Evolutionary conservation across 2,329 filamentous ascomycete species (phyloP).

Genomic region (Fusarium armeniacum): DNA sequence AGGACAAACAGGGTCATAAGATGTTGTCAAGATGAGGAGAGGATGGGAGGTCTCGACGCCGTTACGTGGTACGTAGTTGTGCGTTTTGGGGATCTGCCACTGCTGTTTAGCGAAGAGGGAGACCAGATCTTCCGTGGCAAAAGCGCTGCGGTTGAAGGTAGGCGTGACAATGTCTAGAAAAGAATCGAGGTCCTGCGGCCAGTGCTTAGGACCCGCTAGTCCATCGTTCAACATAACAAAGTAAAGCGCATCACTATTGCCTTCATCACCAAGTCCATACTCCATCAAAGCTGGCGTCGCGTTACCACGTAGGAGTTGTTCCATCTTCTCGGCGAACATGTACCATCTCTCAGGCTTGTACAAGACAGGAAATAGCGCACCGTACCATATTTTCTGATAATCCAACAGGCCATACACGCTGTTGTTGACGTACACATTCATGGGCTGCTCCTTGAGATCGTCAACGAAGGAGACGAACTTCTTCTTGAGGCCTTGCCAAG

Average conservation of each 20-base stretch:
- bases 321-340: constrained; percentile 54
- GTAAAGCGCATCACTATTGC: constrained; percentile 47
- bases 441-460: constrained; percentile 56
- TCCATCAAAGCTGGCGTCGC: constrained; percentile 56
- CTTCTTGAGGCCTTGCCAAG: constrained; percentile 54
- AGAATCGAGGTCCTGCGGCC: constrained; percentile 53
- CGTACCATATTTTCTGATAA: constrained; percentile 53
- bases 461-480: constrained; percentile 54
- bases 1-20: constrained; percentile 65
- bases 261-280: constrained; percentile 49
- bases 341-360: constrained; percentile 58
- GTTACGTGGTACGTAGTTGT: constrained; percentile 45
- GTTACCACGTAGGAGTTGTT: constrained; percentile 57
- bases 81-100: constrained; percentile 51
- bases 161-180: constrained; percentile 55
- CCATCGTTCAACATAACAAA: constrained; percentile 51
- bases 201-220: constrained; percentile 40
- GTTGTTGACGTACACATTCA: constrained; percentile 60
- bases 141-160: constrained; percentile 51
- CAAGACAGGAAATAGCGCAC: constrained; percentile 57
- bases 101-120: constrained; percentile 53
- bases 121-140: constrained; percentile 50
- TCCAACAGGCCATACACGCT: constrained; percentile 57
- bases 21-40: constrained; percentile 52
- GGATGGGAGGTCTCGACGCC: constrained; percentile 55